Conservation (phyloP, 495 filamentous ascomycete genomes). For the Podospora sp. region DNA sequence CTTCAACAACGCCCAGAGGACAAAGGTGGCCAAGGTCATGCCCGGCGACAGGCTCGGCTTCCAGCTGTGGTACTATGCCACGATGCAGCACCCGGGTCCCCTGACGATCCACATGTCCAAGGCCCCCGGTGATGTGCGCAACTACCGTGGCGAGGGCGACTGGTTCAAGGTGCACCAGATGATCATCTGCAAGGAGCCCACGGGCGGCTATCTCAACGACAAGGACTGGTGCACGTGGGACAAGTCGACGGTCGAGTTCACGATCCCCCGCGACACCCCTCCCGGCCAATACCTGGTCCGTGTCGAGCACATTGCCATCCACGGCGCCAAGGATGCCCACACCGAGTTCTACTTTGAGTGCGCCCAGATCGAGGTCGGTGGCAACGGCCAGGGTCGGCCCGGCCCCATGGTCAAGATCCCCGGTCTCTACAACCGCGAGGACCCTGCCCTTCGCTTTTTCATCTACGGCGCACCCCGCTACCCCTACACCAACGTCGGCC, state of each 20-base stretch:
- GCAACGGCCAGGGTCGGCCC: conserved; percentile 44
- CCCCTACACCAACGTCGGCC: conserved; percentile 19
- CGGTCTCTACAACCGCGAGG: conserved; percentile 48
- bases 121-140: conserved; percentile 35
- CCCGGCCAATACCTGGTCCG: conserved; percentile 56
- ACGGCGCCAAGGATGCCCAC: conserved; percentile 37
- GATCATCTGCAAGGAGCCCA: conserved; percentile 27
- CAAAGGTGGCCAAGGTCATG: conserved; percentile 23
- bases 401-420: conserved; percentile 48
- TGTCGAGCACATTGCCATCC: conserved; percentile 54
- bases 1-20: conserved; percentile 20
- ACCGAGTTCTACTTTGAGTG: conserved; percentile 54
- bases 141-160: conserved; percentile 37
- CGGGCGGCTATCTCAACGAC: conserved; percentile 17
- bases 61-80: conserved; percentile 32
- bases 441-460: conserved; percentile 46
- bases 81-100: conserved; percentile 38
- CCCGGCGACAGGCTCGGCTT: conserved; percentile 38
- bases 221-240: conserved; percentile 36
- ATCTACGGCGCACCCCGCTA: conserved; percentile 19
- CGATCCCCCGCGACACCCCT: conserved; percentile 43
- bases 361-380: conserved; percentile 53
- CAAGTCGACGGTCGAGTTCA: conserved; percentile 43
- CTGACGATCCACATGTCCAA: conserved; percentile 40
- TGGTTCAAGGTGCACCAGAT: conserved; percentile 50